A percentile compares a stretch with the other conserved stretches of the same genome.
These are phyloP conservation scores for Venturia carpophila DNA, from an alignment of 2,329 filamentous ascomycete genomes.

Conservation along the genomic window DNA sequence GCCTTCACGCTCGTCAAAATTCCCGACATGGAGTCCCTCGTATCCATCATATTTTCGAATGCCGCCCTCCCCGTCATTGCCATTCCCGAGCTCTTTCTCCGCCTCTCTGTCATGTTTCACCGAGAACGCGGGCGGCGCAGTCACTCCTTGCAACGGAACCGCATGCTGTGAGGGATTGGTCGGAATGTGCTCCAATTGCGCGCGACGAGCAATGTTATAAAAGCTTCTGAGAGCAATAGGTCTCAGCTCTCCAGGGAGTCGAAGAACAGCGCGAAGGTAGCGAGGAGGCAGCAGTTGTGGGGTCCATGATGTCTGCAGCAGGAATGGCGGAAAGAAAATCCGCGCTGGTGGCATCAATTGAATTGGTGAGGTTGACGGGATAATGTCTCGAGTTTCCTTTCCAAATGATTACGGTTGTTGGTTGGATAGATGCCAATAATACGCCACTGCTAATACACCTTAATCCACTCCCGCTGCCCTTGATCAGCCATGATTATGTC, in stretches of 20 bases:
- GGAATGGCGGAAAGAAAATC: conserved; percentile 8
- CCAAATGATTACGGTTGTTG: conserved; percentile 2
- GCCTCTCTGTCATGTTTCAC: not conserved
- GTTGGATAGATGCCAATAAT: not conserved
- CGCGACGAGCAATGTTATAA: conserved; percentile 11
- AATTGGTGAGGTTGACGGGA: not conserved
- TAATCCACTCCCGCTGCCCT: not conserved
- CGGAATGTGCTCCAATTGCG: not conserved
- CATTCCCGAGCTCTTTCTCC: not conserved
- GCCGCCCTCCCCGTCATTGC: not conserved
- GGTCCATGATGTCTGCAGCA: conserved; percentile 2
- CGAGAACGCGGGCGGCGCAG: not conserved
- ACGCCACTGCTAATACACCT: not conserved
- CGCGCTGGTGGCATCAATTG: conserved; percentile 15
- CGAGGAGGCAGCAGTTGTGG: not conserved
- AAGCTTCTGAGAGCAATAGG: conserved; percentile 9
- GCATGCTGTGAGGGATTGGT: not conserved
- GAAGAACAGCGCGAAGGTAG: conserved; percentile 5
- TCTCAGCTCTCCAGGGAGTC: conserved; percentile 6
- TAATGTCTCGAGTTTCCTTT: not conserved
- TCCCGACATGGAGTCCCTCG: not conserved
- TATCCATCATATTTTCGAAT: not conserved
- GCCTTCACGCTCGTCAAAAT: not conserved
- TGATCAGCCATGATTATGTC: conserved; percentile 1
- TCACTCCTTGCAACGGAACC: not conserved